Conservation (phyloP, 2,329 filamentous ascomycete genomes). For the Beauveria rudraprayagi region DNA sequence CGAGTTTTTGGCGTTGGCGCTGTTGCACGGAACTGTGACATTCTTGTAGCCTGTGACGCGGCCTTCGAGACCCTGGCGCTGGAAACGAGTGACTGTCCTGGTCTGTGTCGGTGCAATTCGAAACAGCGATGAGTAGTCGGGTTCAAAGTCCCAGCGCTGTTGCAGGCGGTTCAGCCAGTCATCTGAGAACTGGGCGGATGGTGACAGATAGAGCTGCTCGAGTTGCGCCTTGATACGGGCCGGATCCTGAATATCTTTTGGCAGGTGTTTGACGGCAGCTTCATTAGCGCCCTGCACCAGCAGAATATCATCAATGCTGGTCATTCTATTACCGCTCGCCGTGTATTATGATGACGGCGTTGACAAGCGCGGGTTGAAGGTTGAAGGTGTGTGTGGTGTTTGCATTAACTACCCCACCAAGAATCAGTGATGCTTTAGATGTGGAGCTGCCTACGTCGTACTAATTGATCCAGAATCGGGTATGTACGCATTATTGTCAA, state of each 20-base stretch:
- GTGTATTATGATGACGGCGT: neutral
- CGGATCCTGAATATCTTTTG: constrained; percentile 33
- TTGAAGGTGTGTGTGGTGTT: constrained; percentile 18
- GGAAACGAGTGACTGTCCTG: constrained; percentile 88
- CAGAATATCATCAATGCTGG: constrained; percentile 29
- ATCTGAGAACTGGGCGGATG: constrained; percentile 68
- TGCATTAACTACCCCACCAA: constrained; percentile 14
- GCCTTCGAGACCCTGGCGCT: constrained; percentile 83
- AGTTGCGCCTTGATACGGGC: constrained; percentile 62
- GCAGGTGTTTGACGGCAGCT: constrained; percentile 7
- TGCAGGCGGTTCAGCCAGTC: constrained; percentile 87
- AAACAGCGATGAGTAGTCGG: constrained; percentile 78
- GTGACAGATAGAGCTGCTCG: constrained; percentile 69
- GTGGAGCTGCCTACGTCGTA: neutral
- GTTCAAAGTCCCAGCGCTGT: constrained; percentile 76
- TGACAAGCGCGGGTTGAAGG: neutral
- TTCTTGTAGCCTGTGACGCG: constrained; percentile 90
- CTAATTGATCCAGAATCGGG: neutral
- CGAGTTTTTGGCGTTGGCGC: constrained; percentile 88
- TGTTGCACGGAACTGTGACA: constrained; percentile 82
- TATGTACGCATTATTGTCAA: neutral
- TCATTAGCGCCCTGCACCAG: constrained; percentile 19
- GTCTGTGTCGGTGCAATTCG: constrained; percentile 84
- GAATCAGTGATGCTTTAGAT: neutral
- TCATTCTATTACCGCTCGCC: constrained; percentile 18